These are phyloP conservation scores for Heteromeles arbutifolia DNA, from an alignment of 306 rosid genomes.

Conservation along the genomic window DNA sequence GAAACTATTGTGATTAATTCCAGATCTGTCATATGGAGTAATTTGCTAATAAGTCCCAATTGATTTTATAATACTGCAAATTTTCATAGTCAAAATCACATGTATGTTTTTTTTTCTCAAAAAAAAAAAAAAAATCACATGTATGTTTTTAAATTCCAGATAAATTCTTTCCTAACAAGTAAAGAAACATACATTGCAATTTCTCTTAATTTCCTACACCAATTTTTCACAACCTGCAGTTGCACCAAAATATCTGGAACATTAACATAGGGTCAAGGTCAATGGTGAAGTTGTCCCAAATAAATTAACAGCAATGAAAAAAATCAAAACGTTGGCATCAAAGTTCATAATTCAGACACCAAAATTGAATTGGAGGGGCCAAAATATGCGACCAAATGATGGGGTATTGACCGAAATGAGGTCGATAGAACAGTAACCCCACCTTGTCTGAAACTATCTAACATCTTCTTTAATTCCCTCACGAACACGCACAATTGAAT, in stretches of 20 bases:
- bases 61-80: not conserved
- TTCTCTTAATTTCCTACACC: not conserved
- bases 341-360: not conserved
- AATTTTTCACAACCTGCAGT: not conserved
- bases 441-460: constrained; percentile 51
- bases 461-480: constrained; percentile 42
- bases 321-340: not conserved
- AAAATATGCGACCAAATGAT: constrained; percentile 1
- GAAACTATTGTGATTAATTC: not conserved
- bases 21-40: not conserved
- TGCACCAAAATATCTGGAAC: not conserved
- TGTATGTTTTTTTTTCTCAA: too few species aligned
- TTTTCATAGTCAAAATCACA: not conserved
- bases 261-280: constrained; percentile 6
- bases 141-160: not conserved
- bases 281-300: not conserved
- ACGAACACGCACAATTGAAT: constrained; percentile 39
- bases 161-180: not conserved
- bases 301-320: not conserved
- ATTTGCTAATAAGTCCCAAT: not conserved
- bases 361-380: constrained; percentile 9
- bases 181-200: not conserved
- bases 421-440: constrained; percentile 35
- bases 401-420: constrained; percentile 12
- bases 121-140: too few species aligned